Base-by-base conservation (phyloP, 495 filamentous ascomycete genomes). In the Pseudomonodictys pantanalensis region DNA sequence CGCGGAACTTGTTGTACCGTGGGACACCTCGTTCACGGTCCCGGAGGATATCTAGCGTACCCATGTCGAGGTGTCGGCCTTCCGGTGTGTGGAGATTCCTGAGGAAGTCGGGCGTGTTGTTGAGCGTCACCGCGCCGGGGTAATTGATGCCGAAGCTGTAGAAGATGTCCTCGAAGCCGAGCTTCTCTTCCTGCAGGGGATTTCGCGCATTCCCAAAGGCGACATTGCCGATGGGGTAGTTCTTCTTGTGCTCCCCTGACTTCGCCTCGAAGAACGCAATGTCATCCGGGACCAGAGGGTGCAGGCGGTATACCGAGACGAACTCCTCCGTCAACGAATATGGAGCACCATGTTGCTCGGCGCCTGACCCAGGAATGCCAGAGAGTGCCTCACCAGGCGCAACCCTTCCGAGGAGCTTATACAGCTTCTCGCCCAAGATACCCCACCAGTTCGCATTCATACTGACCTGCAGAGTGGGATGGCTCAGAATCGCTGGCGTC, bases 391-490 rank as follows among this genome's bases (percentile, higher is more conserved):
- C 75, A 56, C 66, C 69, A 45, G 65, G 71, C 17, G 68, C 68
- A 45, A 77, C 39, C 10, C 73, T 66, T 12, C 74, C 75, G 32
- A 75, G 26, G 0, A 72, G 38, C 42, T 76, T 76, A 50, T 64
- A 60, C 15, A 77, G 62, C n/a, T 55, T 71, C 57, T 77, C 72
- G 11, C 75, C 75, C 8, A 72, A 48, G 24, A 78, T 44, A 20
- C 75, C 75, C 75, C 72, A 77, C 75, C 75, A 78, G 55, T 78
- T 77, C 51, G 72, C 71, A 29, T 61, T 47, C 70, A 78, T 71
- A 28, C 52, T 69, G 30, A 74, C 56, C 39, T 78, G 20, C 6
- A 78, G 61, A 0, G 75, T 67, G 8, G 75, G 75, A 41, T 78
- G 75, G 2, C 64, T 69, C 2, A 78, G 66, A 51, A 78, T 78